These are phyloP conservation scores for Wallacemonas sp. DNA, from an alignment of 208 protist species.

Conservation along the genomic window DNA sequence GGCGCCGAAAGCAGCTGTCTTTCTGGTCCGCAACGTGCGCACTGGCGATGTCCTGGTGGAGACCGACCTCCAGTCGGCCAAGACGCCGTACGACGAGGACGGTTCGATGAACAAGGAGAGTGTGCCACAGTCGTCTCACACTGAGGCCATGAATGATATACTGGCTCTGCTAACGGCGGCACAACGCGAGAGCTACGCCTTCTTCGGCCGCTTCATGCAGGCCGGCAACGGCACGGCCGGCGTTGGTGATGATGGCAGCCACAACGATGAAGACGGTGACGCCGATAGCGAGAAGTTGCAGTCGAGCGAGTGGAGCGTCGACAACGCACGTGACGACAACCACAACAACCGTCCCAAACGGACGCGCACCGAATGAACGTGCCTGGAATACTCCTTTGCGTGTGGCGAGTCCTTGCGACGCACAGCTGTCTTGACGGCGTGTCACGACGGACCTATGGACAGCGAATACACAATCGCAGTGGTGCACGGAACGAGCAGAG, in stretches of 20 bases:
- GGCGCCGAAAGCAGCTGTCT: not conserved
- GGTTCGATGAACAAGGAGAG: not conserved
- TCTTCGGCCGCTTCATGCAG: constrained; percentile 49
- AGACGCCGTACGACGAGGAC: constrained; percentile 2
- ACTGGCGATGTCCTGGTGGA: constrained; percentile 29
- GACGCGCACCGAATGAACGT: not conserved
- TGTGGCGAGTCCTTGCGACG: too few relatives aligned
- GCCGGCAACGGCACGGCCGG: constrained; percentile 14
- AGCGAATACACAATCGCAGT: too few relatives aligned
- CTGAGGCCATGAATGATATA: constrained; percentile 32
- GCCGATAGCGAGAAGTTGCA: constrained; percentile 4
- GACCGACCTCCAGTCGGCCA: not conserved
- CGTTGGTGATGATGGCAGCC: not conserved
- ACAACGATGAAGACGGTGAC: constrained; percentile 6
- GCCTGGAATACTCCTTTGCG: too few relatives aligned
- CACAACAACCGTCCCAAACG: not conserved
- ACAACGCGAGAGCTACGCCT: constrained; percentile 52
- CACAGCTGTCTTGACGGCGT: too few relatives aligned
- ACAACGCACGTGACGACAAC: constrained; percentile 4
- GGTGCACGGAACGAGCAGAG: not conserved
- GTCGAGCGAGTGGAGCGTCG: constrained; percentile 36
- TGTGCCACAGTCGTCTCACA: not conserved
- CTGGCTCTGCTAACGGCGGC: constrained; percentile 50
- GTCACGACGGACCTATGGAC: too few relatives aligned
- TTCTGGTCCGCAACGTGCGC: constrained; percentile 13